phyloP scores from a whole-genome alignment of 805 yeast genomes.

The Barnettozyma californica region DNA sequence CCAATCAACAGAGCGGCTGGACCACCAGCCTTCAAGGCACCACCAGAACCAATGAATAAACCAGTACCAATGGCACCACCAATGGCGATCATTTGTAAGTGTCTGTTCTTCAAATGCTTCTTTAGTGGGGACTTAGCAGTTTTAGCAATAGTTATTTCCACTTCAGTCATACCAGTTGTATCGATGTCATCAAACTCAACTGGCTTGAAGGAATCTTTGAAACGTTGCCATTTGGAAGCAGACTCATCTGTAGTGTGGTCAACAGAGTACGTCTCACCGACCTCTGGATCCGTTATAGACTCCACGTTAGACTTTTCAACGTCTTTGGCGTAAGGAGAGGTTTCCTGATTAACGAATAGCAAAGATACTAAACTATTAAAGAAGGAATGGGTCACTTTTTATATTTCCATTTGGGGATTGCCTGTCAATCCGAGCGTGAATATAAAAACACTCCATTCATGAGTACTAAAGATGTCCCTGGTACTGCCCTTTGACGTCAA shows the following conservation, averaged over 20 bases:
- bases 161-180: conserved; percentile 29
- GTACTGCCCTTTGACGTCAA: background rate
- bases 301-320: conserved; percentile 1
- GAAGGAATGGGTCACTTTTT: background rate
- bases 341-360: background rate
- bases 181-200: conserved; percentile 10
- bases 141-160: conserved; percentile 38
- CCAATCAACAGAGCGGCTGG: conserved; percentile 42
- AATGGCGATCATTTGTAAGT: conserved; percentile 73
- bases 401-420: too few species aligned
- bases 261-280: conserved; percentile 19
- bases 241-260: conserved; percentile 7
- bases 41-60: conserved; percentile 67
- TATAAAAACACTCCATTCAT: background rate
- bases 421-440: background rate
- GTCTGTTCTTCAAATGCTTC: conserved; percentile 44
- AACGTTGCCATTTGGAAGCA: conserved; percentile 15
- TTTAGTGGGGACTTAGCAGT: conserved; percentile 14
- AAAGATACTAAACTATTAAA: too few species aligned
- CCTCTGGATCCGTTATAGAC: conserved; percentile 18
- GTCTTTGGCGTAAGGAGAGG: conserved; percentile 6
- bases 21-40: conserved; percentile 57
- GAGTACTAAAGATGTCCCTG: too few species aligned
- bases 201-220: conserved; percentile 19
- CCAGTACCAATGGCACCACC: conserved; percentile 88